Evolutionary conservation across 169 alveolate genomes (phyloP), one percentile per base, ranked within the genome.

Genomic region (Plasmodium relictum): DNA sequence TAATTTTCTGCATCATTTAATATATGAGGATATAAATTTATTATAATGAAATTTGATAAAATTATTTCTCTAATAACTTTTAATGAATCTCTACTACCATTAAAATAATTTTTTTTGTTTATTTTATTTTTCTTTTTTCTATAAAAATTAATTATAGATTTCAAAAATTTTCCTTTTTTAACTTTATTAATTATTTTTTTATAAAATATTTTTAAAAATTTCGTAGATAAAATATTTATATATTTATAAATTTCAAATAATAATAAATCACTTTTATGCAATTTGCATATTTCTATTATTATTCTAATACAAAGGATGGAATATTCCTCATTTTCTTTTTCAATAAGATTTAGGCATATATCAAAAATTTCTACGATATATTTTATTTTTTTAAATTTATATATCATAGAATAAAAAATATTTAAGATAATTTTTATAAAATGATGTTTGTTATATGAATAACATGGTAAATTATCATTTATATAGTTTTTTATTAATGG

Each of bases 171-270:
- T 20, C 90, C 90, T 44, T 65, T 80, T 42, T 80, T 80, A 31
- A 80, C 90, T 45, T 80, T 80, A 20, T 61, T 42, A 50, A 80
- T 37, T 10, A 80, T 52, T 45, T 22, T 66, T 18, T 68, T 50
- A 56, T 80, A 80, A 80, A 80, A 80, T 10, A 14, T 61, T 24
- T 54, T 54, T 31, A 80, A 54, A 44, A 80, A 52, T n/a, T 66
- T 22, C 14, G 31, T 20, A 41, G 83, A 80, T 14, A 80, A 58
- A 7, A 80, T 72, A 80, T 80, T 65, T 24, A 80, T 50, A 61
- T 80, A 80, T 66, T 66, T 80, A 70, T 80, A 52, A 37, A 80
- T 66, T 12, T 80, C 83, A 58, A 80, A 80, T 61, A 69, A 45
- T 22, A 66, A 12, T 62, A 80, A 68, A 66, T 61, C 65, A 37